Percentiles rank a stretch among this genome's conserved stretches.
phyloP scores from a whole-genome alignment of 2,329 filamentous ascomycete genomes.

The Sclerotinia glacialis region DNA sequence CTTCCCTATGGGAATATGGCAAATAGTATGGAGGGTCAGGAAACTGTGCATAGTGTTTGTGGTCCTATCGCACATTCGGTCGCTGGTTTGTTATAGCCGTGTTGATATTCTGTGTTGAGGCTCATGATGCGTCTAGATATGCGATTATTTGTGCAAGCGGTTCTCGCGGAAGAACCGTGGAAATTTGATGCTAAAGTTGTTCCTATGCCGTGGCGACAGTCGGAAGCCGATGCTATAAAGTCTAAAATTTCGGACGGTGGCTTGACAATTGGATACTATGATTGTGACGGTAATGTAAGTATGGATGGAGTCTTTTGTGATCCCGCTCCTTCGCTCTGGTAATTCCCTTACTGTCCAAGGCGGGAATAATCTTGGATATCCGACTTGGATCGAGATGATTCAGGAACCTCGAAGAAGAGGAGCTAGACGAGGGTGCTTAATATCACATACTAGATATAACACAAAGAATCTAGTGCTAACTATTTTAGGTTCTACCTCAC shows the following conservation, averaged over 20 bases:
- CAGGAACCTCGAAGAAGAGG: neutral
- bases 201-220: conserved; percentile 45
- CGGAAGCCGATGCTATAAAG: conserved; percentile 37
- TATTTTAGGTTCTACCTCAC: conserved; percentile 41
- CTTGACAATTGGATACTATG: conserved; percentile 40
- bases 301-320: neutral
- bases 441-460: neutral
- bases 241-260: conserved; percentile 40
- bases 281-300: conserved; percentile 40
- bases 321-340: neutral
- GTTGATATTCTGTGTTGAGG: conserved; percentile 30
- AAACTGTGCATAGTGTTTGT: conserved; percentile 41
- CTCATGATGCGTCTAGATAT: conserved; percentile 35
- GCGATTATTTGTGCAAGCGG: conserved; percentile 40
- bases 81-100: conserved; percentile 38
- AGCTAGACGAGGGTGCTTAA: neutral
- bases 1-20: conserved; percentile 38
- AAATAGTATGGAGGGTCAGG: conserved; percentile 45
- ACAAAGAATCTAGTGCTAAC: neutral
- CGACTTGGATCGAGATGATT: conserved; percentile 38
- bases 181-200: conserved; percentile 42
- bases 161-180: conserved; percentile 41
- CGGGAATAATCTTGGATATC: conserved; percentile 38
- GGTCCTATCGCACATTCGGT: conserved; percentile 40
- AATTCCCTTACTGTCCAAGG: too few species aligned